phyloP scores from a whole-genome alignment of 495 filamentous ascomycete species.

The Thermothielavioides terrestris region DNA sequence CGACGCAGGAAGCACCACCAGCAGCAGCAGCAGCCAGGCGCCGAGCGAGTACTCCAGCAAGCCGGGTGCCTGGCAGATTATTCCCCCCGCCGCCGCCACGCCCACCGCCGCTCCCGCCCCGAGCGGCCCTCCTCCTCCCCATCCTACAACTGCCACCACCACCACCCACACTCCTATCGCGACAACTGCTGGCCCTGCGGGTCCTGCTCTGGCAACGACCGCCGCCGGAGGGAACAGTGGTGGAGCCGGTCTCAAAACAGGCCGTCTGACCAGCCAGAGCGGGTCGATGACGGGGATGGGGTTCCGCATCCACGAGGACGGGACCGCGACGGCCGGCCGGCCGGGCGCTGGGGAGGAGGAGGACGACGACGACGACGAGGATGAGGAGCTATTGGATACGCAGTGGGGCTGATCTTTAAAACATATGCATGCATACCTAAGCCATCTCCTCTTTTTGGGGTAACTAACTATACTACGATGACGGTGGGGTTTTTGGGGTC shows the following conservation, averaged over 20 bases:
- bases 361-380: not conserved
- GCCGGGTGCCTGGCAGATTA: conserved; percentile 8
- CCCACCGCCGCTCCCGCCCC: too few species aligned
- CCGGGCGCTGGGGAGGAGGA: too few species aligned
- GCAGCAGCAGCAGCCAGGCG: conserved; percentile 19
- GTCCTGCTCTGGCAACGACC: not conserved
- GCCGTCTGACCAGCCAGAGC: too few species aligned
- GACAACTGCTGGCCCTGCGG: not conserved
- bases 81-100: not conserved
- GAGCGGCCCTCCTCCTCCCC: too few species aligned
- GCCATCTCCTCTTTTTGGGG: not conserved
- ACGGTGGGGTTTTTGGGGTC: too few species aligned
- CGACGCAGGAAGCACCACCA: not conserved
- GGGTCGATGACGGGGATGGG: conserved; percentile 4
- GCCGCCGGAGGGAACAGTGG: too few species aligned
- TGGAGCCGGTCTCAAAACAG: too few species aligned
- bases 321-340: not conserved
- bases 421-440: not conserved
- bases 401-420: not conserved
- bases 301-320: conserved; percentile 25
- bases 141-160: too few species aligned
- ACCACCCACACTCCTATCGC: too few species aligned
- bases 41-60: conserved; percentile 28
- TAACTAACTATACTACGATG: too few species aligned
- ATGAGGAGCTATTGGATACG: conserved; percentile 5